These are phyloP conservation scores for Colletotrichum kahawae DNA, from an alignment of 2,329 filamentous ascomycete genomes.

Conservation along the genomic window DNA sequence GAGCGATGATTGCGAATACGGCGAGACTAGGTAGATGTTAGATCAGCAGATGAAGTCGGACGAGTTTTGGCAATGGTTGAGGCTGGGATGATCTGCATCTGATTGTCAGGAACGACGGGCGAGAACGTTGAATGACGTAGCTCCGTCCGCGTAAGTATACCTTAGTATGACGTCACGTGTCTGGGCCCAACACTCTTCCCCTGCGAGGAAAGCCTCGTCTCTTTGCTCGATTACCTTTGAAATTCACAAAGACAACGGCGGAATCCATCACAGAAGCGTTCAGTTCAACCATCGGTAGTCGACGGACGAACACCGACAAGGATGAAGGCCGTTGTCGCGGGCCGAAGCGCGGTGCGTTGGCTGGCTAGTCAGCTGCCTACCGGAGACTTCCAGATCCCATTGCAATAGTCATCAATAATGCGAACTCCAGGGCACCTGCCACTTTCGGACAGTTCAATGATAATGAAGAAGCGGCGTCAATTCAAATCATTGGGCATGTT, in stretches of 20 bases:
- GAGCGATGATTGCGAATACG: neutral
- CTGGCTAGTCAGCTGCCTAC: neutral
- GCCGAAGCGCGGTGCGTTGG: neutral
- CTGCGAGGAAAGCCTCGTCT: neutral
- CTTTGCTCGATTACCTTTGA: neutral
- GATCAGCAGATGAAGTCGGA: neutral
- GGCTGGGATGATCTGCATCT: neutral
- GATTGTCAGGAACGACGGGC: neutral
- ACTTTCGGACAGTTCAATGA: fast-evolving
- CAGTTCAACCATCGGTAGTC: neutral
- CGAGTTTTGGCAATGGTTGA: neutral
- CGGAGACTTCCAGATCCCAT: neutral
- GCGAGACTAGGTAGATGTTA: neutral
- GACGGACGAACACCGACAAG: neutral
- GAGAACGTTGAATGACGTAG: constrained; percentile 20
- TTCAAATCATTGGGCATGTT: neutral
- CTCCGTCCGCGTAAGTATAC: neutral
- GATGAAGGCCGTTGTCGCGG: neutral
- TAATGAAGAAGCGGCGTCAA: neutral
- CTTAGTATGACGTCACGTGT: constrained; percentile 17
- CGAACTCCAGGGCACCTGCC: neutral
- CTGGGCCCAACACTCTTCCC: neutral
- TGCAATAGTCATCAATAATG: neutral
- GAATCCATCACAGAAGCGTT: neutral
- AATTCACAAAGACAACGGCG: too few species aligned